A percentile compares a stretch with the other conserved stretches of the same genome.
These are phyloP conservation scores for Ballota nigra DNA, from an alignment of 257 asterid species.

Conservation along the genomic window DNA sequence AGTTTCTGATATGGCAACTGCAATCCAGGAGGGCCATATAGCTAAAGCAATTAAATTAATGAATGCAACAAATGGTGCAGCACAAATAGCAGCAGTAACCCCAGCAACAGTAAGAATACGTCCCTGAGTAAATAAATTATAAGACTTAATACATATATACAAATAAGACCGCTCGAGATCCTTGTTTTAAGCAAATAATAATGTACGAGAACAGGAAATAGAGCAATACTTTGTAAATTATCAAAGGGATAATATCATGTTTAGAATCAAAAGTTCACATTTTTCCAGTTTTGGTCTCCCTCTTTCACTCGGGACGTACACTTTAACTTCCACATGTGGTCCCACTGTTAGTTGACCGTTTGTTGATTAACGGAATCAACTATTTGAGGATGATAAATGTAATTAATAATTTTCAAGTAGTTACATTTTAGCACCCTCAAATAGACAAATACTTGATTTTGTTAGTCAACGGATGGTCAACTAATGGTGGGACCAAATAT, in stretches of 20 bases:
- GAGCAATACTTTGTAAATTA: neutral
- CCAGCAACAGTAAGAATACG: slow-evolving; percentile 85
- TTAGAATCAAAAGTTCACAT: too few species aligned
- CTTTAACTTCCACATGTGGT: too few species aligned
- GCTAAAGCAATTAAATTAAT: slow-evolving; percentile 78
- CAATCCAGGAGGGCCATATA: slow-evolving; percentile 93
- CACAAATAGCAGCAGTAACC: slow-evolving; percentile 76
- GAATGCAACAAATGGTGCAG: slow-evolving; percentile 77
- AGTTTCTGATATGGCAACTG: slow-evolving; percentile 85
- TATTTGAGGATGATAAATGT: too few species aligned
- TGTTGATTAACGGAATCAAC: too few species aligned
- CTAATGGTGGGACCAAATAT: too few species aligned
- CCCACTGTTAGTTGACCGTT: too few species aligned
- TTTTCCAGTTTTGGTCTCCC: too few species aligned
- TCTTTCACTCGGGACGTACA: too few species aligned
- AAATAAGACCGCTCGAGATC: neutral
- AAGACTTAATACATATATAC: neutral
- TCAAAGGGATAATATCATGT: neutral
- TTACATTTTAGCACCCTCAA: too few species aligned
- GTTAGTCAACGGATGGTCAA: too few species aligned
- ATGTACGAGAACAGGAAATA: neutral
- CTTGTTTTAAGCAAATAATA: neutral
- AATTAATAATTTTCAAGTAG: too few species aligned
- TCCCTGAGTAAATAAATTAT: slow-evolving; percentile 47
- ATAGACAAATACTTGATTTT: too few species aligned